phyloP scores from a whole-genome alignment of 768 basidiomycete species.

The Steccherinum ochraceum region DNA sequence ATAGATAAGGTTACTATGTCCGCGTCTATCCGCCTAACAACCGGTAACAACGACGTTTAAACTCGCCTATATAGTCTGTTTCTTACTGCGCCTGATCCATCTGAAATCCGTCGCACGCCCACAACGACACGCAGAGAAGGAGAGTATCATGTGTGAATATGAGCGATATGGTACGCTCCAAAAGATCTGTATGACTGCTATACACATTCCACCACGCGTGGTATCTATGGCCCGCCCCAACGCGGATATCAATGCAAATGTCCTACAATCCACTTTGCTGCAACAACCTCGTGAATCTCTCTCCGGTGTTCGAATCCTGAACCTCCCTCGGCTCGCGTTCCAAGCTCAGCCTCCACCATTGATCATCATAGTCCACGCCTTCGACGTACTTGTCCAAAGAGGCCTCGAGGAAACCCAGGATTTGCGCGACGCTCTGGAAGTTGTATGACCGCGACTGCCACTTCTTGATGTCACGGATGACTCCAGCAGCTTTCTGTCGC shows the following conservation, averaged over 20 bases:
- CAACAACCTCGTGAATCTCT: neutral
- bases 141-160: too few relatives aligned
- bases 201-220: too few relatives aligned
- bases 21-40: too few relatives aligned
- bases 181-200: too few relatives aligned
- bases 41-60: too few relatives aligned
- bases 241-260: neutral
- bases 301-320: neutral
- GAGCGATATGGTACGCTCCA: too few relatives aligned
- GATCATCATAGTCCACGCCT: slow-evolving; percentile 25
- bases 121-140: too few relatives aligned
- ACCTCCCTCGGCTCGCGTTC: slow-evolving; percentile 46
- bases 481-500: slow-evolving; percentile 46
- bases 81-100: too few relatives aligned
- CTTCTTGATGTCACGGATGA: slow-evolving; percentile 50
- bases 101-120: too few relatives aligned
- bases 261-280: neutral
- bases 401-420: slow-evolving; percentile 38
- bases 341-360: slow-evolving; percentile 41
- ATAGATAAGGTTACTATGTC: neutral
- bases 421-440: slow-evolving; percentile 35
- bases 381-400: slow-evolving; percentile 30
- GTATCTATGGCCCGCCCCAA: too few relatives aligned
- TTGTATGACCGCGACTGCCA: slow-evolving; percentile 53
- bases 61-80: too few relatives aligned